A percentile compares a stretch with the other conserved stretches of the same genome.
phyloP scores from a whole-genome alignment of 495 filamentous ascomycete species.

The Xylaria sp. region DNA sequence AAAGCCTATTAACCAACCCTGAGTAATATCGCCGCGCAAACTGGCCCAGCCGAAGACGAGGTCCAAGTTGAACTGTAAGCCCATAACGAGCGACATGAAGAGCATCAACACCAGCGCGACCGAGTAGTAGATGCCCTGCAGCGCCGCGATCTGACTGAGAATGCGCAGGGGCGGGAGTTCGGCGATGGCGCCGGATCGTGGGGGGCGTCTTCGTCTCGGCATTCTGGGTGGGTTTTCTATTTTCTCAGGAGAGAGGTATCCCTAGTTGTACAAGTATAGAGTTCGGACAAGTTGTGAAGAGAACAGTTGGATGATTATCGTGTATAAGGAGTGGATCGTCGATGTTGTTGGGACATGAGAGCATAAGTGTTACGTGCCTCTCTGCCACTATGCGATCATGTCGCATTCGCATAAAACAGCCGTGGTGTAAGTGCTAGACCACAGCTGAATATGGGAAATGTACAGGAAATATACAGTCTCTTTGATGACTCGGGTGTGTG shows the following conservation, averaged over 20 bases:
- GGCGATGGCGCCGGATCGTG: constrained; percentile 77
- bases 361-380: constrained; percentile 9
- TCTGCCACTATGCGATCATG: constrained; percentile 37
- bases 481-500: background rate
- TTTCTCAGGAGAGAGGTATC: background rate
- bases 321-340: constrained; percentile 22
- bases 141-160: constrained; percentile 80
- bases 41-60: constrained; percentile 81
- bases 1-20: constrained; percentile 89
- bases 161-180: constrained; percentile 87
- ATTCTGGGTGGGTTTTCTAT: constrained; percentile 48
- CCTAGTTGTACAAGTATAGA: background rate
- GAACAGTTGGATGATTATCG: background rate
- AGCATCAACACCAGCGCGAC: constrained; percentile 76
- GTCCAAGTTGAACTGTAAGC: constrained; percentile 70
- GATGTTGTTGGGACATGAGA: constrained; percentile 31
- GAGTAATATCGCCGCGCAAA: constrained; percentile 87
- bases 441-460: background rate
- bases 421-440: background rate
- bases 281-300: constrained; percentile 1
- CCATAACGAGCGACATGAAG: constrained; percentile 87
- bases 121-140: constrained; percentile 87
- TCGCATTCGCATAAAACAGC: constrained; percentile 1
- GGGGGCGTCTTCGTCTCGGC: constrained; percentile 78
- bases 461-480: background rate